Evolutionary conservation across 129 eudicot genomes (phyloP).

Genomic region (Kitagawia praeruptora): DNA sequence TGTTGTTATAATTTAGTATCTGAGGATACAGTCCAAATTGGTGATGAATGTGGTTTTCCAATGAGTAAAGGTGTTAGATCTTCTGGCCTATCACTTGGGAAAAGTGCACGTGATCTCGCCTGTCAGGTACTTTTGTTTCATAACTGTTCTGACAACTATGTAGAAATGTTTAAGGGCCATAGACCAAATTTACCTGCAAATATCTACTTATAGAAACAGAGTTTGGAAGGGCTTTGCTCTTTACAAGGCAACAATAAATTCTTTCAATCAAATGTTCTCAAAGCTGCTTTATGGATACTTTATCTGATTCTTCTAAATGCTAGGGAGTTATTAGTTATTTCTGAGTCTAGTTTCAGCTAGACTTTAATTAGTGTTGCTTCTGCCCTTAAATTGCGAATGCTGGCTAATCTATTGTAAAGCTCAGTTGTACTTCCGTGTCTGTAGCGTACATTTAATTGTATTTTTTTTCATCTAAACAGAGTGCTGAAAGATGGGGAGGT

Average conservation of each 20-base stretch:
- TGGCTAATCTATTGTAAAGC: background rate
- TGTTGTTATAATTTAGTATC: constrained; percentile 92
- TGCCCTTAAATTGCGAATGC: background rate
- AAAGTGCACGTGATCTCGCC: constrained; percentile 81
- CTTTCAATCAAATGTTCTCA: background rate
- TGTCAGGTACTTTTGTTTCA: constrained; percentile 56
- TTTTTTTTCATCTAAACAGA: constrained; percentile 29
- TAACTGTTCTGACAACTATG: background rate
- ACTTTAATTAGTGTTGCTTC: background rate
- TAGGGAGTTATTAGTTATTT: background rate
- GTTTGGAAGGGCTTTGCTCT: background rate
- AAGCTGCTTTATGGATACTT: background rate
- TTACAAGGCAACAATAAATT: background rate
- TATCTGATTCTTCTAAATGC: background rate
- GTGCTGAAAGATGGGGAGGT: constrained; percentile 81
- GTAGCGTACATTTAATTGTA: background rate
- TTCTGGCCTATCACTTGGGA: constrained; percentile 47
- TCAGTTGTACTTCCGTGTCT: background rate
- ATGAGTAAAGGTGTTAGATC: constrained; percentile 52
- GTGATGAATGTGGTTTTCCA: constrained; percentile 55
- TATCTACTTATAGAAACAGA: background rate
- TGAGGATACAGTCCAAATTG: constrained; percentile 37
- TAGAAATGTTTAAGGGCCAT: background rate
- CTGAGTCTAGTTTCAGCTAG: background rate
- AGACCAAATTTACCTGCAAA: background rate